phyloP scores from a whole-genome alignment of 306 rosid species.

The Pyrus pyrifolia region DNA sequence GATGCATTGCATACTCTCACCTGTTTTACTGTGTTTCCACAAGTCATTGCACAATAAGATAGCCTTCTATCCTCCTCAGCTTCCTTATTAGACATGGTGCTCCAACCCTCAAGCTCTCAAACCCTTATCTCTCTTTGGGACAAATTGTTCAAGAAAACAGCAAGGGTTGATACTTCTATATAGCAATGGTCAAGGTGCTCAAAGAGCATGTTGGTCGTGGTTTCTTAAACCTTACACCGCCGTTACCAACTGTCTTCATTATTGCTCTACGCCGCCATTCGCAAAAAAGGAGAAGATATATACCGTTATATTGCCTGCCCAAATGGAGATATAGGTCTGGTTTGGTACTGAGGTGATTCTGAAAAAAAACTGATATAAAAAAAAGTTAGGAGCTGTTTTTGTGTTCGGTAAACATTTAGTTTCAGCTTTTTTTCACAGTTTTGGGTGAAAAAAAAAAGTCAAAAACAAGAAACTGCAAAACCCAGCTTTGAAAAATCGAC shows the following conservation, averaged over 20 bases:
- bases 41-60: slow-evolving; percentile 19
- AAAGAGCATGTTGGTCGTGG: not conserved
- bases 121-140: not conserved
- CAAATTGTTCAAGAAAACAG: not conserved
- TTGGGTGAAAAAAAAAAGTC: too few species aligned
- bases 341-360: too few species aligned
- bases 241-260: not conserved
- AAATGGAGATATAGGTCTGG: not conserved
- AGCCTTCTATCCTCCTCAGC: slow-evolving; percentile 32
- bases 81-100: slow-evolving; percentile 20
- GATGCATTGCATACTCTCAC: not conserved
- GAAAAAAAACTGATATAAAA: too few species aligned
- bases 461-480: too few species aligned
- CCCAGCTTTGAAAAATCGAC: too few species aligned
- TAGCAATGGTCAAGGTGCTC: not conserved
- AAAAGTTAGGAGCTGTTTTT: too few species aligned
- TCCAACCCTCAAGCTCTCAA: not conserved
- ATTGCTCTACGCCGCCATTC: not conserved
- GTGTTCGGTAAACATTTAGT: too few species aligned
- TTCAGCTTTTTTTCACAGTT: too few species aligned
- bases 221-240: not conserved
- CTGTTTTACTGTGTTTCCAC: slow-evolving; percentile 25
- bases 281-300: too few species aligned
- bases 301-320: not conserved
- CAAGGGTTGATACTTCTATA: not conserved